Evolutionary conservation across 345 rosid species (phyloP).

Genomic region (Streptanthus diversifolius): DNA sequence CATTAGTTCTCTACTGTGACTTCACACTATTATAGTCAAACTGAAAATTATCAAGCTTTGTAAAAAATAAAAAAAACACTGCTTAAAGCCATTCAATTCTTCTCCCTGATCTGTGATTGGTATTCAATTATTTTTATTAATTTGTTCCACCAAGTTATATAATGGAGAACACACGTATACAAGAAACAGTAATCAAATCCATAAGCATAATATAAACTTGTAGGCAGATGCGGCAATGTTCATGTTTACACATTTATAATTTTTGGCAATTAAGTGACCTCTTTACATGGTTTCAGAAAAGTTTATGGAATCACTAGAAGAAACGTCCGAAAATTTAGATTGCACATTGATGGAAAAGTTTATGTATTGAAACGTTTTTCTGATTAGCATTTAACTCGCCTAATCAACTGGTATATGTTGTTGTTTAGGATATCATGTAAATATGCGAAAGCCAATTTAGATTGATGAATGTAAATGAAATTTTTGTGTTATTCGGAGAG

Average conservation of each 20-base stretch:
- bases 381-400: too few relatives aligned
- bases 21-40: slow-evolving; percentile 19
- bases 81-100: slow-evolving; percentile 3
- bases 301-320: background rate
- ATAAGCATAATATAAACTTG: background rate
- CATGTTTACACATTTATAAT: background rate
- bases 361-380: too few relatives aligned
- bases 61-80: background rate
- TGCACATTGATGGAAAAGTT: too few relatives aligned
- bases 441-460: too few relatives aligned
- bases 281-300: background rate
- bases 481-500: too few relatives aligned
- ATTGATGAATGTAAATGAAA: too few relatives aligned
- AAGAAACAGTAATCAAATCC: background rate
- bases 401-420: too few relatives aligned
- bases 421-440: too few relatives aligned
- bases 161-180: background rate
- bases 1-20: slow-evolving; percentile 10
- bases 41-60: slow-evolving; percentile 5
- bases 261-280: background rate
- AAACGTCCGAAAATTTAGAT: too few relatives aligned
- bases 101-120: slow-evolving; percentile 1
- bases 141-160: background rate
- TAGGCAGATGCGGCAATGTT: background rate
- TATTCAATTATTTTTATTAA: background rate